Conservation (phyloP, 495 filamentous ascomycete species). For the Xylaria sp. region DNA sequence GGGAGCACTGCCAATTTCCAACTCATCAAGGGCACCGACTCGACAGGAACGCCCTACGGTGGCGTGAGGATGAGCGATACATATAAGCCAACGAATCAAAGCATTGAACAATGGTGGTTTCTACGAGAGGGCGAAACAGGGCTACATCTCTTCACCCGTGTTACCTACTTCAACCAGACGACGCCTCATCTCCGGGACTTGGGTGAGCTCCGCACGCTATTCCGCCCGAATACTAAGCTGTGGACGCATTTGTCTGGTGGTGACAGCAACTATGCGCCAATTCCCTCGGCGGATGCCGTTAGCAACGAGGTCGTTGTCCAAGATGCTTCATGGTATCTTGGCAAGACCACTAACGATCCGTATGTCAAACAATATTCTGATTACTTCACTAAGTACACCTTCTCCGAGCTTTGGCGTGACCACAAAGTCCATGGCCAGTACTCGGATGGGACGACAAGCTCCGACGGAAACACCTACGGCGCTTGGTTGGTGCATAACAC, state of each 20-base stretch:
- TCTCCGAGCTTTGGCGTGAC: constrained; percentile 59
- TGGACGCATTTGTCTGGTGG: constrained; percentile 64
- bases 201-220: constrained; percentile 63
- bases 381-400: constrained; percentile 68
- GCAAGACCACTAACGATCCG: constrained; percentile 55
- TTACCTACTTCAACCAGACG: constrained; percentile 60
- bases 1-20: constrained; percentile 53
- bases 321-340: constrained; percentile 64
- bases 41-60: constrained; percentile 54
- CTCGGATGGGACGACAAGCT: constrained; percentile 57
- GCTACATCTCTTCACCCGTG: constrained; percentile 60
- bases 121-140: constrained; percentile 63
- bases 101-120: constrained; percentile 65
- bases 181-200: constrained; percentile 61
- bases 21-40: constrained; percentile 58
- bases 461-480: constrained; percentile 57
- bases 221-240: constrained; percentile 59
- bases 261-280: constrained; percentile 57
- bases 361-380: constrained; percentile 60
- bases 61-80: constrained; percentile 60
- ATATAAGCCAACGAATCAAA: constrained; percentile 58
- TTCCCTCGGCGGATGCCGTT: constrained; percentile 54
- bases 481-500: constrained; percentile 67
- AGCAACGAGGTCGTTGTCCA: constrained; percentile 55
- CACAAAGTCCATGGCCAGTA: constrained; percentile 62